Evolutionary conservation across 345 rosid genomes (phyloP), one percentile per base, ranked within the genome.

Genomic region (Lenwebbia sp.): DNA sequence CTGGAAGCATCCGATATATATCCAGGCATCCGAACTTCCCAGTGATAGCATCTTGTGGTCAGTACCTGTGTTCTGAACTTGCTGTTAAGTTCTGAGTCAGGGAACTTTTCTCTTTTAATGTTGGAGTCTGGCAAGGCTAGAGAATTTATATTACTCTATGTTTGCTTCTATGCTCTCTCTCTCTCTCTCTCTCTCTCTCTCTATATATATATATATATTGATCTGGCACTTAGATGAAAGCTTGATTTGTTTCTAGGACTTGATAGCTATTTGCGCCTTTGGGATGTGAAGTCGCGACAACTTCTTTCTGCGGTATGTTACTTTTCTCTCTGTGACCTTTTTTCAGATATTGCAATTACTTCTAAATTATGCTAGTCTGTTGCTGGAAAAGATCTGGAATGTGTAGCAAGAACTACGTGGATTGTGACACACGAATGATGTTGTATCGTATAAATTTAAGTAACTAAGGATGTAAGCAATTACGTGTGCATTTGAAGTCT

Each of bases 41-140:
- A 74, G 92, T 97, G 70, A 88, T 97, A 83, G 99, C 98, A 83
- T 95, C 99, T 90, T 96, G 99, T 62, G 99, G 99, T 97, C 92
- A 91, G 94, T 84, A 30, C 57, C 54, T 82, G 75, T 83, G 17
- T 49, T 54, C 33, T 74, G 75, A 62, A 62, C 40, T 62, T 62
- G 22, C 22, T 14, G 75, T 62, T 30, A 30, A 62, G 22, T 30
- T 62, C 5, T 10, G 5, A 62, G 22, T 33, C 10, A n/a, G 0
- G 75, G 75, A 28, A 15, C 41, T 62, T 28, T 4, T 62, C 40
- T 62, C 75, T 30, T 62, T 62, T 62, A 62, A 62, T 28, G 75
- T 49, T 82, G 53, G 54, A 50, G 55, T 82, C 55, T 51, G 40
- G 37, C 49, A 33, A 28, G 55, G 37, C 78, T n/a, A 8, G 21